Evolutionary conservation across 371 early-diverging fungal genomes (phyloP).

Genomic region (Mucor plumbeus): DNA sequence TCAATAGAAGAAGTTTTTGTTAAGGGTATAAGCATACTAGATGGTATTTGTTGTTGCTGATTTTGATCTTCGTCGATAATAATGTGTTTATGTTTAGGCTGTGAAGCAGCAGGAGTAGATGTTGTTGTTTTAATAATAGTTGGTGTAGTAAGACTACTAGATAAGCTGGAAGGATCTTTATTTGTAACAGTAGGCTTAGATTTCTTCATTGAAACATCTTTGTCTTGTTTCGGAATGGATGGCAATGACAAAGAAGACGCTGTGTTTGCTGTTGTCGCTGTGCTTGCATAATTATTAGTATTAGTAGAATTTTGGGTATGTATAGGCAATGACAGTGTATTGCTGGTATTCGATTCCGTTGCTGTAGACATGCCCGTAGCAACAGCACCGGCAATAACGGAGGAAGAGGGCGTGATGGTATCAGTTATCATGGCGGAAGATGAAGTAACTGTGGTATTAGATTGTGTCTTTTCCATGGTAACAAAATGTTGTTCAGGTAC

Average conservation of each 20-base stretch:
- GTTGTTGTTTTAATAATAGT: neutral
- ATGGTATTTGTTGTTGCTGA: conserved; percentile 11
- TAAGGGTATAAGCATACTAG: conserved; percentile 20
- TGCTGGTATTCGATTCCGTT: neutral
- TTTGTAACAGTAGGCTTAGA: too few species aligned
- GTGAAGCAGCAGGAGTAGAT: neutral
- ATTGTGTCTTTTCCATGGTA: neutral
- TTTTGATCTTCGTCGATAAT: conserved; percentile 16
- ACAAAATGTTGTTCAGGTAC: neutral
- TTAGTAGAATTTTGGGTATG: neutral
- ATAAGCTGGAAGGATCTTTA: too few species aligned
- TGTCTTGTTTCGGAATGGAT: neutral
- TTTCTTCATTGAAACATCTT: neutral
- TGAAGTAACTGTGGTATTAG: neutral
- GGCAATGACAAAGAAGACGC: neutral
- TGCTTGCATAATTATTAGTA: neutral
- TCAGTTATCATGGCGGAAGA: neutral
- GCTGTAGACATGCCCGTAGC: neutral
- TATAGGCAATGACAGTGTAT: neutral
- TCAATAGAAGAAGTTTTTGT: conserved; percentile 40
- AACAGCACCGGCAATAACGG: neutral
- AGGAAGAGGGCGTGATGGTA: neutral
- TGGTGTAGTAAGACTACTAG: too few species aligned
- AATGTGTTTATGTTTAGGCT: conserved; percentile 12
- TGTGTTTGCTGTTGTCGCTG: neutral